These are phyloP conservation scores for Clonostachys chloroleuca DNA, from an alignment of 2,329 filamentous ascomycete genomes.

Conservation along the genomic window DNA sequence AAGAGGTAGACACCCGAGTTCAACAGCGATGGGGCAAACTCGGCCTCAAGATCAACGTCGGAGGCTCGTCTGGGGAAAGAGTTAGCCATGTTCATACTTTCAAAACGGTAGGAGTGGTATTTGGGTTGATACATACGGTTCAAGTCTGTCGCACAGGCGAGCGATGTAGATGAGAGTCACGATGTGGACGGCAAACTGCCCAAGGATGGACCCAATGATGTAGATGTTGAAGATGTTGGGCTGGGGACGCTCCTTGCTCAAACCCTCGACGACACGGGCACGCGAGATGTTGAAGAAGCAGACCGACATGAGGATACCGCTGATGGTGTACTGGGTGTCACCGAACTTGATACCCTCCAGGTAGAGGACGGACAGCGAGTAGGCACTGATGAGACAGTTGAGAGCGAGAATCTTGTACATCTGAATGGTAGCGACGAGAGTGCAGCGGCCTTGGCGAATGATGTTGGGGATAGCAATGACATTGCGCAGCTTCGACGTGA, in stretches of 20 bases:
- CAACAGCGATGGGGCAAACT: slow-evolving; percentile 88
- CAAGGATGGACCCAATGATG: slow-evolving; percentile 95
- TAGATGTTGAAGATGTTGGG: slow-evolving; percentile 99
- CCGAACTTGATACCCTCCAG: slow-evolving; percentile 99
- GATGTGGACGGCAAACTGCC: slow-evolving; percentile 96
- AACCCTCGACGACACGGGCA: slow-evolving; percentile 87
- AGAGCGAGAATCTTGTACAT: slow-evolving; percentile 99
- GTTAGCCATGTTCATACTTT: slow-evolving; percentile 13
- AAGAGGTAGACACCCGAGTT: slow-evolving; percentile 97
- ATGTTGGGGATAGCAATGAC: slow-evolving; percentile 98
- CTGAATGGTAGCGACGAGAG: slow-evolving; percentile 95
- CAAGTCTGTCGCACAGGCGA: slow-evolving; percentile 77
- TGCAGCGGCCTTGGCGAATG: slow-evolving; percentile 95
- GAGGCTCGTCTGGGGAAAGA: slow-evolving; percentile 34
- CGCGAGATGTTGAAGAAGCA: slow-evolving; percentile 99
- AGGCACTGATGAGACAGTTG: slow-evolving; percentile 96
- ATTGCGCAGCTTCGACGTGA: slow-evolving; percentile 95
- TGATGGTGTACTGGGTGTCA: slow-evolving; percentile 96
- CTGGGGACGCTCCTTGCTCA: slow-evolving; percentile 96
- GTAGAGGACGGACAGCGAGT: slow-evolving; percentile 94
- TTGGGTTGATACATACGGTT: slow-evolving; percentile 61
- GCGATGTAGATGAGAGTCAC: slow-evolving; percentile 92
- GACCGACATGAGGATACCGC: slow-evolving; percentile 99
- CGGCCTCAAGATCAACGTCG: slow-evolving; percentile 84
- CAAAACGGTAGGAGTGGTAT: neutral